Conservation (phyloP, 1,284 basidiomycete species). For the Trichosporon sp. region DNA sequence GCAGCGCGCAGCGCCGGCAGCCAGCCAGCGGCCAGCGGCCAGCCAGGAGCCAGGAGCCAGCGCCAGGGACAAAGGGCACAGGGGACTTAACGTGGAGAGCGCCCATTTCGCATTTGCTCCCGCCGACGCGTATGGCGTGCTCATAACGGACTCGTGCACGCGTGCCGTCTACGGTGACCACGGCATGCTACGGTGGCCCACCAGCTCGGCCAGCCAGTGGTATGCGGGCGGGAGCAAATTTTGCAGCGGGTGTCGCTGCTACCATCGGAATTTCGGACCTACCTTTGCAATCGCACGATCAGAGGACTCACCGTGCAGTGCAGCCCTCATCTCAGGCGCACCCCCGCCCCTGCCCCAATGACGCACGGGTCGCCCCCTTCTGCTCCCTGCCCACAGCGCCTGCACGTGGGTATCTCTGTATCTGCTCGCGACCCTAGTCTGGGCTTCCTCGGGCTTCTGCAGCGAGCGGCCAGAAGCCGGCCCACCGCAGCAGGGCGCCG, state of each 20-base stretch:
- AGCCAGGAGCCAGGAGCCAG: neutral
- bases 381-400: neutral
- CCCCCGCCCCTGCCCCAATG: neutral
- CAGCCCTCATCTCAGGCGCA: too few species aligned
- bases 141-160: neutral
- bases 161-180: neutral
- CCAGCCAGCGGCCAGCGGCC: too few species aligned
- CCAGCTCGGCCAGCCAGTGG: neutral
- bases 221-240: neutral
- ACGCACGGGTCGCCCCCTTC: neutral
- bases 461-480: neutral
- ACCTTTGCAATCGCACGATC: conserved; percentile 1
- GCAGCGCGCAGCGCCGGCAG: too few species aligned
- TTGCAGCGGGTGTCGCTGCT: neutral
- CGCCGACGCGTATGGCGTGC: conserved; percentile 5
- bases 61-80: neutral
- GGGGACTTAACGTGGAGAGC: conserved; percentile 2
- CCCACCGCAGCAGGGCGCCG: neutral
- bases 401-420: neutral
- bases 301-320: too few species aligned
- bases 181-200: neutral
- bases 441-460: neutral
- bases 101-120: neutral
- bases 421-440: neutral
- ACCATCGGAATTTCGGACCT: conserved; percentile 3